Evolutionary conservation across 768 basidiomycete genomes (phyloP).

Genomic region (Lactifluus echinatus): DNA sequence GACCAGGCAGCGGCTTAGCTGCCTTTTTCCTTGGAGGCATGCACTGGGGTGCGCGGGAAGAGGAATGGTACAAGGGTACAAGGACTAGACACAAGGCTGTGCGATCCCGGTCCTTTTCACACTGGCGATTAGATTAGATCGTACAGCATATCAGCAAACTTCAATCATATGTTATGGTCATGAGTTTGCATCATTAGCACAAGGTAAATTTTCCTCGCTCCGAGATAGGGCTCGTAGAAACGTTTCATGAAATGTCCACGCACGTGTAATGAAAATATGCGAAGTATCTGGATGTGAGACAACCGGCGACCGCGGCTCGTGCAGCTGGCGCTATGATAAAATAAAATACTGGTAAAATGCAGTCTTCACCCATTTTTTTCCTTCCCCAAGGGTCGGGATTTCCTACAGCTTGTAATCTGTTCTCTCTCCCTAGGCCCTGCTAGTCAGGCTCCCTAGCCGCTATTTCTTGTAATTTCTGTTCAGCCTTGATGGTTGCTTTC

Average conservation of each 20-base stretch:
- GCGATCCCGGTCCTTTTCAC: background rate
- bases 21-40: conserved; percentile 22
- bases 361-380: background rate
- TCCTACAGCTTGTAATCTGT: background rate
- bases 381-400: background rate
- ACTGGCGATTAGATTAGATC: background rate
- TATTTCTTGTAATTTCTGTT: background rate
- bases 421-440: conserved; percentile 4
- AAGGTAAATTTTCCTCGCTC: too few relatives aligned
- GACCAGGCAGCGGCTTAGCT: background rate
- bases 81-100: background rate
- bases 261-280: too few relatives aligned
- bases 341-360: background rate
- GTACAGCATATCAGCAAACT: too few relatives aligned
- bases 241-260: too few relatives aligned
- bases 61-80: background rate
- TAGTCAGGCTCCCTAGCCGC: conserved; percentile 1
- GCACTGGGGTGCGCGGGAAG: background rate
- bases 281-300: too few relatives aligned
- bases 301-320: background rate
- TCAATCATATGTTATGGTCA: too few relatives aligned
- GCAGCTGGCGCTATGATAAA: background rate
- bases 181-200: too few relatives aligned
- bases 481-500: conserved; percentile 44
- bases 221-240: too few relatives aligned